Percentiles rank a stretch among this genome's conserved stretches.
These are phyloP conservation scores for Sophora flavescens DNA, from an alignment of 306 rosid species.

Conservation along the genomic window DNA sequence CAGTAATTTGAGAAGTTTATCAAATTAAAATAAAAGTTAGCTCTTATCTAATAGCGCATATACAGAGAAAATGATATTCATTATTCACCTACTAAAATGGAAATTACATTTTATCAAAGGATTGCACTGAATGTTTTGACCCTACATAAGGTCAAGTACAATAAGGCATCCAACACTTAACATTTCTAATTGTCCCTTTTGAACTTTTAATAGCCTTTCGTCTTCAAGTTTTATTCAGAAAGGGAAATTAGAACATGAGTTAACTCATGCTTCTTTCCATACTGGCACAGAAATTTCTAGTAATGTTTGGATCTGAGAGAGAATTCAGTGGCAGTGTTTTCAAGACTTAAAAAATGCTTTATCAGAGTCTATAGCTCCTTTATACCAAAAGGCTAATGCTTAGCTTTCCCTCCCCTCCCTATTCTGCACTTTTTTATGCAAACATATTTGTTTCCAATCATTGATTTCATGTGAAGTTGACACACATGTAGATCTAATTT, in stretches of 20 bases:
- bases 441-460: conserved; percentile 46
- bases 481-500: conserved; percentile 37
- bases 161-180: neutral
- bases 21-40: neutral
- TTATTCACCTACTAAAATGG: neutral
- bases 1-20: neutral
- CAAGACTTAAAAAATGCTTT: neutral
- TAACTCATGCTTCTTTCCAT: conserved; percentile 3
- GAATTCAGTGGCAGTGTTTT: conserved; percentile 10
- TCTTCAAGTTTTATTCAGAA: conserved; percentile 32
- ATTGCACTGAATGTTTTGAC: no score
- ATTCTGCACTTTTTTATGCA: conserved; percentile 12
- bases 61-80: neutral
- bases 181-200: conserved; percentile 2
- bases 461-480: conserved; percentile 50
- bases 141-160: no score
- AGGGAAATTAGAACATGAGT: conserved; percentile 35
- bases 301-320: conserved; percentile 3
- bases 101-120: neutral
- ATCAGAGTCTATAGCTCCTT: conserved; percentile 8
- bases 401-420: conserved; percentile 3
- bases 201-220: conserved; percentile 13
- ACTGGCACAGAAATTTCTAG: conserved; percentile 11
- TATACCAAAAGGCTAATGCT: conserved; percentile 18
- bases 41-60: neutral